phyloP scores from a whole-genome alignment of 164 flowering plant genomes.

The Warburgia ugandensis region DNA sequence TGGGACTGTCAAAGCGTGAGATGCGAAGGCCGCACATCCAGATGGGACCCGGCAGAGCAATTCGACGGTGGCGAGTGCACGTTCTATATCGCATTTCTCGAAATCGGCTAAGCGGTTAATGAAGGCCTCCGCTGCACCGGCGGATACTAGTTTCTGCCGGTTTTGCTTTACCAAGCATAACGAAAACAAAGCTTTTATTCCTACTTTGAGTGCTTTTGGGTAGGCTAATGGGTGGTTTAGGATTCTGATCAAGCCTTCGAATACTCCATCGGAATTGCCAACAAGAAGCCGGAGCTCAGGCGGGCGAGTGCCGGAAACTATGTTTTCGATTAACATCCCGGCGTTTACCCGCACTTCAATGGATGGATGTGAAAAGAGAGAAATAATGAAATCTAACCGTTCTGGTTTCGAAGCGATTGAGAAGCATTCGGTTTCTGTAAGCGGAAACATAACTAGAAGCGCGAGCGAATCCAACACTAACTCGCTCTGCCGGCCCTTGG shows the following conservation, averaged over 20 bases:
- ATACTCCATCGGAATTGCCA: constrained; percentile 39
- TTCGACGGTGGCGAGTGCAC: constrained; percentile 88
- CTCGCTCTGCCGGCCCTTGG: too few species aligned
- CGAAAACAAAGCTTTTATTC: constrained; percentile 67
- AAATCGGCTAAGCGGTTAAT: constrained; percentile 55
- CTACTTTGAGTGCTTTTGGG: constrained; percentile 57
- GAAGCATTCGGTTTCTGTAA: constrained; percentile 44
- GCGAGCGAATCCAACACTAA: constrained; percentile 62
- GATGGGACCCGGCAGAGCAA: constrained; percentile 61
- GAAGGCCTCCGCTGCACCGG: constrained; percentile 67
- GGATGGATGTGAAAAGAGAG: constrained; percentile 45
- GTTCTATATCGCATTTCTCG: constrained; percentile 78
- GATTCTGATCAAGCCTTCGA: constrained; percentile 54
- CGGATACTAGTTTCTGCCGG: constrained; percentile 53
- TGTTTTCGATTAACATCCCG: constrained; percentile 61
- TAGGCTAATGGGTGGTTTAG: constrained; percentile 33
- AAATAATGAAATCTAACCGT: constrained; percentile 30
- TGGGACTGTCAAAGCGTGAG: constrained; percentile 72
- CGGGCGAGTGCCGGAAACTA: constrained; percentile 48
- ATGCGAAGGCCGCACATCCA: constrained; percentile 65
- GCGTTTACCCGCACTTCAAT: constrained; percentile 65
- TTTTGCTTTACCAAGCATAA: constrained; percentile 66
- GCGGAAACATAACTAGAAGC: constrained; percentile 42
- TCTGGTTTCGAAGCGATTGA: constrained; percentile 42
- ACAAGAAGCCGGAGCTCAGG: constrained; percentile 48